Evolutionary conservation across 805 yeast species (phyloP).

Genomic region (Candida oleophila): DNA sequence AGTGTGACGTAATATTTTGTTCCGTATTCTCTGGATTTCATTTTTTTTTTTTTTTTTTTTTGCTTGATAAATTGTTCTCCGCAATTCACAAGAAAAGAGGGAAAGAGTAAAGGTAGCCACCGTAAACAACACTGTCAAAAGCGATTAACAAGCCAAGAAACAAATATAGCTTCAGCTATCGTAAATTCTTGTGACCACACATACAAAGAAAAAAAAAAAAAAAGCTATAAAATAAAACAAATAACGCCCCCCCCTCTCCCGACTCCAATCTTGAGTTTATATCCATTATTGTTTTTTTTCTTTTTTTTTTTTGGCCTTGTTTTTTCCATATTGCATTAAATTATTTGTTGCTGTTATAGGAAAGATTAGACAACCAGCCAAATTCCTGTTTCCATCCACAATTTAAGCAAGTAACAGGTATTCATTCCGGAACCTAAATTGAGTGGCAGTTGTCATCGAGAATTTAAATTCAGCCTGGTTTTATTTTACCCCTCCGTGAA

Average conservation of each 20-base stretch:
- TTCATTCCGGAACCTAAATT: not conserved
- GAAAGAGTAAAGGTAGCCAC: too few relatives aligned
- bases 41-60: too few relatives aligned
- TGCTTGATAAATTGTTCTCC: too few relatives aligned
- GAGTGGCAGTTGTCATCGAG: not conserved
- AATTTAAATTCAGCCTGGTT: too few relatives aligned
- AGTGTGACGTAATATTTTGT: not conserved
- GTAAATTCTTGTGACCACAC: too few relatives aligned
- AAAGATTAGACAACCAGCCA: not conserved
- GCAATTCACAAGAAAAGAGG: not conserved
- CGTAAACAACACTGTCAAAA: not conserved
- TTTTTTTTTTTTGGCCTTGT: too few relatives aligned
- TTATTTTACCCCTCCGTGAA: not conserved
- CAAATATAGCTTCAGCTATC: too few relatives aligned
- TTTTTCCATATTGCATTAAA: too few relatives aligned
- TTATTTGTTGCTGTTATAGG: too few relatives aligned
- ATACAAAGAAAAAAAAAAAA: not conserved
- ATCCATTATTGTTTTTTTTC: too few relatives aligned
- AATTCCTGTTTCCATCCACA: not conserved
- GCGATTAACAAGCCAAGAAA: not conserved
- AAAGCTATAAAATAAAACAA: not conserved
- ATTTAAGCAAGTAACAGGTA: not conserved
- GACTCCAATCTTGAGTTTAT: too few relatives aligned
- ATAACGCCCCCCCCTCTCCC: not conserved
- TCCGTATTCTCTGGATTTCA: not conserved